Base-by-base conservation (phyloP, 2,329 filamentous ascomycete species). In the Nigrospora oryzae region DNA sequence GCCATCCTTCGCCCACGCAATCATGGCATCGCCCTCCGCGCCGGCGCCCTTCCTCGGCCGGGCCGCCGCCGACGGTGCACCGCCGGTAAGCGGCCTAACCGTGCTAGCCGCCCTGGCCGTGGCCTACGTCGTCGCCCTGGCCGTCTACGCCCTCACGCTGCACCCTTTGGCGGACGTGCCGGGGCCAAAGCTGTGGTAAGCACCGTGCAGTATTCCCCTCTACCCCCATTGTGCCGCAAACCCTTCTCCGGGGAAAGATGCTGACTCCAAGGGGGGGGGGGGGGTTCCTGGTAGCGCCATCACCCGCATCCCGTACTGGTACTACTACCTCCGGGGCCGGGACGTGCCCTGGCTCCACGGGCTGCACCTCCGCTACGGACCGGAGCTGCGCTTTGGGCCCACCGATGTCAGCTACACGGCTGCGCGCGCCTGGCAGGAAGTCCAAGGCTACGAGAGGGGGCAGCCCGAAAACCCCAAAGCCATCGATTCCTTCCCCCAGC, bases 271-370 rank as follows among this genome's bases (percentile, higher is more conserved):
- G 23, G 5, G 23, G 23, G 23, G 19, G 6, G 6, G n/a, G n/a
- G n/a, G n/a, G n/a, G n/a, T n/a, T n/a, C 5, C 23, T 4, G 23
- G 2, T 28, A 28, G 23, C 11, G 55, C 52, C 1, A 45, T 55
- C 14, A 55, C 30, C 17, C 56, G 56, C 7, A 46, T 57, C 4
- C 56, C 54, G 2, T 58, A 52, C 5, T 58, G 56, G 56, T 36
- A 44, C 3, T 41, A 45, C 4, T 45, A 39, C 13, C 23, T 57
- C 15, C 41, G 35, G 12, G 56, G 56, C 14, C 34, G 46, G 14
- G 45, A 57, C 16, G 48, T 55, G 8, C 32, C 40, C 13, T 58
- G 53, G 53, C 49, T 56, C 44, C 45, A 53, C 14, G 38, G 30
- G 3, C 39, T 54, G 7, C 56, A 59, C 30, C 39, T 45, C 10